Percentiles rank a stretch among this genome's conserved stretches.
Evolutionary conservation across 1,284 basidiomycete genomes (phyloP).

Genomic region (Neonothopanus nambi): DNA sequence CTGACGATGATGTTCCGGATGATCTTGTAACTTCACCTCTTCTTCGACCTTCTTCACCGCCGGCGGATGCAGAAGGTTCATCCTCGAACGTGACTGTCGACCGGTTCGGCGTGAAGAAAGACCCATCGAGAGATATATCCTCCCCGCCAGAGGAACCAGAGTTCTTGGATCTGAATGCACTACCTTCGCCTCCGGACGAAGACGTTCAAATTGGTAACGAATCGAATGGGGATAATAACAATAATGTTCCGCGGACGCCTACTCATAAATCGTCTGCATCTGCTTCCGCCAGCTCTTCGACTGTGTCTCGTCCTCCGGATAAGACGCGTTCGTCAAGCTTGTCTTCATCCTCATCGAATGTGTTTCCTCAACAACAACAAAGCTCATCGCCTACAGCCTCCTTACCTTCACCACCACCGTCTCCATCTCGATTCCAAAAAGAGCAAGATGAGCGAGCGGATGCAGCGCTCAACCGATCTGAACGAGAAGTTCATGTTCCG

Average conservation of each 20-base stretch:
- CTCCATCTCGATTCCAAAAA: slow-evolving; percentile 32
- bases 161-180: slow-evolving; percentile 63
- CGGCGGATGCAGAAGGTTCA: slow-evolving; percentile 26
- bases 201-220: not conserved
- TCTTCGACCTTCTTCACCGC: slow-evolving; percentile 61
- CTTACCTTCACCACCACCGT: slow-evolving; percentile 35
- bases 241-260: slow-evolving; percentile 12
- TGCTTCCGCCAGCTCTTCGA: slow-evolving; percentile 23
- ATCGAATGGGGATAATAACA: not conserved
- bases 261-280: slow-evolving; percentile 24
- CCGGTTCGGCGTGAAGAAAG: slow-evolving; percentile 45
- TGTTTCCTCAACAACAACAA: not conserved
- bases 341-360: slow-evolving; percentile 12
- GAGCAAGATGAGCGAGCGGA: slow-evolving; percentile 51
- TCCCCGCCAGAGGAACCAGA: slow-evolving; percentile 50
- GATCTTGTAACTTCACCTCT: slow-evolving; percentile 94
- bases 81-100: slow-evolving; percentile 30
- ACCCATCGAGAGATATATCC: slow-evolving; percentile 21
- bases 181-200: slow-evolving; percentile 22
- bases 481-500: slow-evolving; percentile 53
- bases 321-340: slow-evolving; percentile 17
- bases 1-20: slow-evolving; percentile 90
- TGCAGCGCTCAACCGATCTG: slow-evolving; percentile 47
- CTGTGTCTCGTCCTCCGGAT: not conserved
- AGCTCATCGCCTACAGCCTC: not conserved